Conservation (phyloP, 176 grass and related monocot species). For the Oryza nivara region DNA sequence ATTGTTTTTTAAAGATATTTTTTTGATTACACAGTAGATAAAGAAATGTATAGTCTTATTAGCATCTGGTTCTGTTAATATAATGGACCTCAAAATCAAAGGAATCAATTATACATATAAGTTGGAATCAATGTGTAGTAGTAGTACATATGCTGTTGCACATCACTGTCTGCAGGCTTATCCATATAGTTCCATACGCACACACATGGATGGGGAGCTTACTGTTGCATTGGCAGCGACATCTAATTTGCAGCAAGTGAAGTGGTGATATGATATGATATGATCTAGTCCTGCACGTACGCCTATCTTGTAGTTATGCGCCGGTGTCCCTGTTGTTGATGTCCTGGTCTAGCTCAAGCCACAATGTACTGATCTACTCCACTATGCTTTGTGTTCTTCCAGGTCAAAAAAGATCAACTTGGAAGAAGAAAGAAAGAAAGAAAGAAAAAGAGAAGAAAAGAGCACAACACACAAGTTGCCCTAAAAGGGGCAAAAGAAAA, state of each 20-base stretch:
- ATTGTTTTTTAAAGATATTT: too few relatives aligned
- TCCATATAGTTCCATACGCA: not conserved
- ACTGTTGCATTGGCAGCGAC: conserved; percentile 31
- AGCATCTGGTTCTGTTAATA: not conserved
- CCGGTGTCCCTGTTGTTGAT: not conserved
- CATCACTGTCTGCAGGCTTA: not conserved
- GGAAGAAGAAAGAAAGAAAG: not conserved
- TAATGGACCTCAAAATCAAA: not conserved
- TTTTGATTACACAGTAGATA: too few relatives aligned
- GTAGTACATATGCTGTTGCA: not conserved
- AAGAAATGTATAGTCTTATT: not conserved
- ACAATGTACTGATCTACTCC: not conserved
- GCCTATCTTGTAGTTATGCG: conserved; percentile 1
- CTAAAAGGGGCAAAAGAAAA: not conserved
- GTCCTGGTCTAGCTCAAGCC: not conserved
- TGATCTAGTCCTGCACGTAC: conserved; percentile 15
- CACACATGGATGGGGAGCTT: not conserved
- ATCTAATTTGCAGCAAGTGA: not conserved
- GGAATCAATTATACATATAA: not conserved
- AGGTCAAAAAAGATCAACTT: conserved; percentile 21
- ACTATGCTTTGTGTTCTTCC: not conserved
- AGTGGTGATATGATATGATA: not conserved
- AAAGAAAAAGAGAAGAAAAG: not conserved
- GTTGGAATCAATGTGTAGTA: not conserved
- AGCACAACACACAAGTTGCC: not conserved